Evolutionary conservation across 306 rosid species (phyloP), one percentile per base, ranked within the genome.

Genomic region (Ormosia semicastrata): DNA sequence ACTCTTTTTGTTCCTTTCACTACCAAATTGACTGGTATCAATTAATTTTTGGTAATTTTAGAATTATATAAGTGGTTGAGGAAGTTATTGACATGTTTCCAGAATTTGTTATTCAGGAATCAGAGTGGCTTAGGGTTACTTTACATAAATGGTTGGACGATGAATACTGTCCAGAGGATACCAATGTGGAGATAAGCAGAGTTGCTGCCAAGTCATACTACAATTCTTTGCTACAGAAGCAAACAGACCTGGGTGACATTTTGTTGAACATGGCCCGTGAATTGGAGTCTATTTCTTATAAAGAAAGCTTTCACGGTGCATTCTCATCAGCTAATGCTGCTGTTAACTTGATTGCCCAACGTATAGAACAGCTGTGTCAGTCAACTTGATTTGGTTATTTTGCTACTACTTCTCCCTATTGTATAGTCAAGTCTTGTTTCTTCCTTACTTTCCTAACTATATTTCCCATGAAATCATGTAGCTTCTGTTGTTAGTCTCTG

Each of bases 311-410:
- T 81, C 98, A 95, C 24, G 99, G 99, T 2, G 93, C 98, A 3
- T 95, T 92, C 89, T 89, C 99, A 5, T 86, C 99, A 8, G 99
- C 99, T 64, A 95, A 95, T 83, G 98, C 99, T 8, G 98, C 99
- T 13, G 84, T 95, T 67, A 90, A 66, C 88, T 89, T 95, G 75
- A 93, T 95, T 77, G 87, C 84, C 7, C 91, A 89, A 78, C 85
- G 97, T 70, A 88, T 89, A 69, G 91, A 88, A 81, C 84, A 83
- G 63, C 73, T 24, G 24, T n/a, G n/a, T n/a, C n/a, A n/a, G n/a
- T n/a, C n/a, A n/a, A n/a, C n/a, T 4, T 78, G 24, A 39, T 63
- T 69, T 63, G 65, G 10, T 43, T 74, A 68, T 69, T 40, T 17
- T 46, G 57, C 18, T 14, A n/a, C n/a, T 78, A 40, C 12, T 33